These are phyloP conservation scores for Yamadazyma kitorensis DNA, from an alignment of 805 yeast genomes.

Conservation along the genomic window DNA sequence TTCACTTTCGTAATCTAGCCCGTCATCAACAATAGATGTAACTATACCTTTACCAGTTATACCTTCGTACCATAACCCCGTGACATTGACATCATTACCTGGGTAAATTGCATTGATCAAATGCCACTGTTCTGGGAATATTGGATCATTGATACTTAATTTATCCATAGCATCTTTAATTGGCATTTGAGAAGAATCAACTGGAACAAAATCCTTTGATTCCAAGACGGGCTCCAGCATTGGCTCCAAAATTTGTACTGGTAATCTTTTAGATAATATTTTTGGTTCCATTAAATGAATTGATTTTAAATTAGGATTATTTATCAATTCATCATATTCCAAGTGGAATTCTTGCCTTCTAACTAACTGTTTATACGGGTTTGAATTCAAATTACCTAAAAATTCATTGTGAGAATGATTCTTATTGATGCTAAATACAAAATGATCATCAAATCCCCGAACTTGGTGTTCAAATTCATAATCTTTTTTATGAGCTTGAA, in stretches of 20 bases:
- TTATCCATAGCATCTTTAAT: constrained; percentile 46
- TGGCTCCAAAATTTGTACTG: constrained; percentile 39
- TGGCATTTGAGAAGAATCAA: constrained; percentile 52
- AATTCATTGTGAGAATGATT: constrained; percentile 28
- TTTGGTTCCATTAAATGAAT: constrained; percentile 57
- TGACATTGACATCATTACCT: constrained; percentile 83
- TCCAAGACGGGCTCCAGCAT: too few relatives aligned
- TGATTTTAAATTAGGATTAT: constrained; percentile 36
- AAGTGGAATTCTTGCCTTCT: constrained; percentile 25
- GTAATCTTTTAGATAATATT: constrained; percentile 53
- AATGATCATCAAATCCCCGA: constrained; percentile 58
- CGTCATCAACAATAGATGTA: constrained; percentile 92
- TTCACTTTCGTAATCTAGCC: constrained; percentile 75
- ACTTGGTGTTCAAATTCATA: constrained; percentile 60
- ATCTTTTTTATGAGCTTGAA: constrained; percentile 31
- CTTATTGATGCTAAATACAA: constrained; percentile 60
- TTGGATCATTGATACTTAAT: constrained; percentile 75
- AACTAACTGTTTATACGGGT: constrained; percentile 22
- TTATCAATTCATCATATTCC: constrained; percentile 23
- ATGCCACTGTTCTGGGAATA: constrained; percentile 89
- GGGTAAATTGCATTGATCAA: constrained; percentile 68
- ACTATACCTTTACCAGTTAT: constrained; percentile 80
- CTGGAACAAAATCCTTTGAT: constrained; percentile 13
- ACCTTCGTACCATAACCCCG: constrained; percentile 79
- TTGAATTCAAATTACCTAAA: constrained; percentile 35